Percentiles rank a stretch among this genome's conserved stretches.
Conservation (phyloP, 2,329 filamentous ascomycete species). For the Diplodia corticola region DNA sequence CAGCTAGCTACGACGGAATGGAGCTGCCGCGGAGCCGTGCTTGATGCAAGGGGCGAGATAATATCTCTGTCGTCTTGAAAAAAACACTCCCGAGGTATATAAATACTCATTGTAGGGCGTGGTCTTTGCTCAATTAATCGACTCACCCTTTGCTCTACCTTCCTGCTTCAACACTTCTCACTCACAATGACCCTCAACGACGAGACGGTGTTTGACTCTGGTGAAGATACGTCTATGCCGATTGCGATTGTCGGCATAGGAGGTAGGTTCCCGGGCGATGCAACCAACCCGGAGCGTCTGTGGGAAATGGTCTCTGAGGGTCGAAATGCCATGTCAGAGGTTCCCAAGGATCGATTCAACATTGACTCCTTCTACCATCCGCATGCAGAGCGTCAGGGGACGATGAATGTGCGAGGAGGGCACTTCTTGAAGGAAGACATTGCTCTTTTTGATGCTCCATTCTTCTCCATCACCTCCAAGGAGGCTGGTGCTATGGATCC, state of each 20-base stretch:
- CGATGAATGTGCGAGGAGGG: neutral
- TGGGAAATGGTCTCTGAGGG: constrained; percentile 37
- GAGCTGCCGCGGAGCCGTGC: too few species aligned
- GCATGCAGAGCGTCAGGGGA: neutral
- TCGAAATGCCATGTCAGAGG: constrained; percentile 28
- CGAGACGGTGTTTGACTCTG: too few species aligned
- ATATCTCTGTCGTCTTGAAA: too few species aligned
- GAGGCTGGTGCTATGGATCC: constrained; percentile 30
- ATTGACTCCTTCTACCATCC: constrained; percentile 27
- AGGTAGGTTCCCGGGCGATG: constrained; percentile 35
- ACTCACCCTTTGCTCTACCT: too few species aligned
- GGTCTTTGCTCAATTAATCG: too few species aligned
- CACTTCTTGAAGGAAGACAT: constrained; percentile 25
- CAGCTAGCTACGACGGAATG: too few species aligned
- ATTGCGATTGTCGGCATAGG: constrained; percentile 40
- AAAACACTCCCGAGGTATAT: too few species aligned
- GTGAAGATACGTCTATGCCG: neutral
- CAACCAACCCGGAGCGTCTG: constrained; percentile 33
- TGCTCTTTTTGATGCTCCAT: constrained; percentile 26
- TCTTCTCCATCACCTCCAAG: constrained; percentile 21
- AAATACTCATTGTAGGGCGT: too few species aligned
- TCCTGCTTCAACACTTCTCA: too few species aligned
- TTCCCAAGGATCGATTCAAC: constrained; percentile 36
- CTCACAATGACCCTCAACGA: too few species aligned
- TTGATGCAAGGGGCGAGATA: too few species aligned